Evolutionary conservation across 176 grass and related monocot genomes (phyloP).

Genomic region (Cenchrus americanus): DNA sequence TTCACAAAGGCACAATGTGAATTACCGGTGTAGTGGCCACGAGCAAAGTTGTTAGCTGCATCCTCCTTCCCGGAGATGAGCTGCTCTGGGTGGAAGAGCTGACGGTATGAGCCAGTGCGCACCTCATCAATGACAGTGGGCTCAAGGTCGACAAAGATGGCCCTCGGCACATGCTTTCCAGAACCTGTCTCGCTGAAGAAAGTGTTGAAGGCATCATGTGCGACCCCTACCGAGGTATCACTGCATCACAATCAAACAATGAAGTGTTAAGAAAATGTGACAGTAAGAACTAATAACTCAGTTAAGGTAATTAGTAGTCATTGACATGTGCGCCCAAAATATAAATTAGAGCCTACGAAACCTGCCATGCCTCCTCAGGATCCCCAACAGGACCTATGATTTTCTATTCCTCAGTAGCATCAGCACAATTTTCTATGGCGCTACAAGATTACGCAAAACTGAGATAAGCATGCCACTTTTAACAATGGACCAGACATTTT

Average conservation of each 20-base stretch:
- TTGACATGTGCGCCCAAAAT: background rate
- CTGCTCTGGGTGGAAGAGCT: slow-evolving; percentile 95
- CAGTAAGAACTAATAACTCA: background rate
- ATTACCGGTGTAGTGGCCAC: slow-evolving; percentile 92
- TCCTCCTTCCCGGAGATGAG: slow-evolving; percentile 96
- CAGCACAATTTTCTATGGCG: slow-evolving; percentile 11
- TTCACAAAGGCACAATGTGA: background rate
- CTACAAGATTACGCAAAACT: slow-evolving; percentile 16
- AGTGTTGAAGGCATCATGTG: slow-evolving; percentile 91
- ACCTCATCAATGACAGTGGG: slow-evolving; percentile 95
- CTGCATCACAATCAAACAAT: slow-evolving; percentile 43
- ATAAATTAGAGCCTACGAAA: slow-evolving; percentile 16
- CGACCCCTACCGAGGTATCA: slow-evolving; percentile 66
- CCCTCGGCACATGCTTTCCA: slow-evolving; percentile 89
- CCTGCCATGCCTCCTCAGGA: background rate
- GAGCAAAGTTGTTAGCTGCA: slow-evolving; percentile 94
- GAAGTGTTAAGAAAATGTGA: slow-evolving; percentile 2
- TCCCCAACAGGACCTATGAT: background rate
- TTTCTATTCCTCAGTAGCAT: slow-evolving; percentile 20
- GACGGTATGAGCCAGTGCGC: slow-evolving; percentile 74
- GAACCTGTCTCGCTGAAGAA: slow-evolving; percentile 93
- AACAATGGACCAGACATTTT: slow-evolving; percentile 1
- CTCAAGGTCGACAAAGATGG: slow-evolving; percentile 95
- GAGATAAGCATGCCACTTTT: background rate
- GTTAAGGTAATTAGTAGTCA: background rate